Base-by-base conservation (phyloP, 2,329 filamentous ascomycete genomes). In the Penicillium verrucosum region DNA sequence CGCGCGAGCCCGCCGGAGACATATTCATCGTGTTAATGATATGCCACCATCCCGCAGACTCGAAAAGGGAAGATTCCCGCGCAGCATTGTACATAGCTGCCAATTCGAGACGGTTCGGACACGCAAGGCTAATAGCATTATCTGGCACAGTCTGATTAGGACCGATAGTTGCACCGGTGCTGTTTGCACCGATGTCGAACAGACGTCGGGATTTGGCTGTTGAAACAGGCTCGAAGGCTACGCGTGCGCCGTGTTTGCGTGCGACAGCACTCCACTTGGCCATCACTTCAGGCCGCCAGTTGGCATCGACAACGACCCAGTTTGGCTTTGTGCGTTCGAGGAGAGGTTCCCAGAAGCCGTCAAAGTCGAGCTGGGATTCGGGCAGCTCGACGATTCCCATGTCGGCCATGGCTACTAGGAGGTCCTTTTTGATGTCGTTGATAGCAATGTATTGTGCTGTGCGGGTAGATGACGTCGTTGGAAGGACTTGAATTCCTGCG, bases 321-420 rank as follows among this genome's bases (percentile, higher is more conserved):
- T 83, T 84, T n/a, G 87, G 90, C 64, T 78, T 80, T 12, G 81
- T 77, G 3, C 77, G 73, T 12, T 77, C 72, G 8, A 91, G 75
- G 29, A 84, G 77, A 1, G 84, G 80, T 48, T 81, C 80, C 86
- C 88, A 91, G n/a, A 85, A 82, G 46, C 61, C 63, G 18, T 73
- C 68, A 43, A 81, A 77, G 47, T 80, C 74, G 34, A 77, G 69
- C 10, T 66, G 57, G 21, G 68, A 42, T 38, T 73, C 71, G 3
- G 77, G 73, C 7, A 74, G 73, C 63, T 85, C 80, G 38, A 96
- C 84, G 65, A 96, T 93, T 54, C 81, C 84, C 92, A 97, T 97
- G 70, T 97, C 94, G 5, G 93, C 92, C 90, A 97, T 96, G 44
- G 92, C 93, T 60, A 97, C 75, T n/a, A 92, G 82, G 2, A 99